These are phyloP conservation scores for Exserohilum rostratum DNA, from an alignment of 2,329 filamentous ascomycete genomes.

Conservation along the genomic window DNA sequence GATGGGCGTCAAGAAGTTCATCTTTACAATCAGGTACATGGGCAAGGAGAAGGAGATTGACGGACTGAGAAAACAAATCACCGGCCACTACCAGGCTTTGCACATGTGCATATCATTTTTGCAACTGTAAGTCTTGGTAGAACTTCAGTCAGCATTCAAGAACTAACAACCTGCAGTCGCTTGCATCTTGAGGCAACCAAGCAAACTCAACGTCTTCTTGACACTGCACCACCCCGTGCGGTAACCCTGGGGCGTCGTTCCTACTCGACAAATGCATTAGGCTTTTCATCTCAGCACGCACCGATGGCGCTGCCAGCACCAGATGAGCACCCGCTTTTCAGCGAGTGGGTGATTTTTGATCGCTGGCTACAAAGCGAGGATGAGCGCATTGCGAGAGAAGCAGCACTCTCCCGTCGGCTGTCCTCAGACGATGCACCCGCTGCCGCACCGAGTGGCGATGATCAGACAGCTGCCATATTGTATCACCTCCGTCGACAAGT, in stretches of 20 bases:
- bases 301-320: slow-evolving; percentile 31
- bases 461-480: slow-evolving; percentile 33
- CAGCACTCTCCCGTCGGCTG: slow-evolving; percentile 22
- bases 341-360: slow-evolving; percentile 40
- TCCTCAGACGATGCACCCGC: slow-evolving; percentile 31
- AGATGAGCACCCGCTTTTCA: slow-evolving; percentile 39
- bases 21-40: slow-evolving; percentile 41
- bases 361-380: slow-evolving; percentile 38
- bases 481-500: slow-evolving; percentile 37
- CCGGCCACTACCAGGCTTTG: slow-evolving; percentile 38
- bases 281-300: slow-evolving; percentile 19
- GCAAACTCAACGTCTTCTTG: slow-evolving; percentile 27
- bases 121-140: slow-evolving; percentile 28
- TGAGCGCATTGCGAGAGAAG: slow-evolving; percentile 32
- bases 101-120: slow-evolving; percentile 42
- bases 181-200: slow-evolving; percentile 38
- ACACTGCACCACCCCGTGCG: slow-evolving; percentile 29
- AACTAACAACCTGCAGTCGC: slow-evolving; percentile 28
- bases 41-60: slow-evolving; percentile 44
- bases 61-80: slow-evolving; percentile 35
- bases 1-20: slow-evolving; percentile 39
- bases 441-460: slow-evolving; percentile 23
- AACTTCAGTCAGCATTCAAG: too few species aligned
- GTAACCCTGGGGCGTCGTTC: slow-evolving; percentile 35
- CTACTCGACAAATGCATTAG: slow-evolving; percentile 32